Conservation (phyloP, 495 filamentous ascomycete genomes). For the Penicillium ochrochloron region DNA sequence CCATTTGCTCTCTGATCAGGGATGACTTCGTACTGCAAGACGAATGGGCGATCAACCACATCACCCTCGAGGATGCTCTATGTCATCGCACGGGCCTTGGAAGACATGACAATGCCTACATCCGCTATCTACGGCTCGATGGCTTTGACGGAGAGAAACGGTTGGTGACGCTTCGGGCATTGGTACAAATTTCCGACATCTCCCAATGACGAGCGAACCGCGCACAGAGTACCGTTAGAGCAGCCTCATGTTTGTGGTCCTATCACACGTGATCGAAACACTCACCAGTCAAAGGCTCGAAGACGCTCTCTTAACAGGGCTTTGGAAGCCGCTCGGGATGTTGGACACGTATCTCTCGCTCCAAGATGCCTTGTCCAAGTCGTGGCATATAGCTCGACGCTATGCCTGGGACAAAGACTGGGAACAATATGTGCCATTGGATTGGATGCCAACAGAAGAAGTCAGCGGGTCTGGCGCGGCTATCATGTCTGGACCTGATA, state of each 20-base stretch:
- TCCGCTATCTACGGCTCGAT: slow-evolving; percentile 10
- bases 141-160: background rate
- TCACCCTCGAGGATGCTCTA: slow-evolving; percentile 56
- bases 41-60: slow-evolving; percentile 43
- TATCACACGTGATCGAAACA: slow-evolving; percentile 43
- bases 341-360: slow-evolving; percentile 50
- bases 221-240: slow-evolving; percentile 53
- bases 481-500: slow-evolving; percentile 55
- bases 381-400: slow-evolving; percentile 26
- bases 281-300: slow-evolving; percentile 44
- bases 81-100: slow-evolving; percentile 57
- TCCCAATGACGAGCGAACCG: slow-evolving; percentile 46
- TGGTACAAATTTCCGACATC: slow-evolving; percentile 46
- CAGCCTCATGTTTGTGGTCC: slow-evolving; percentile 56
- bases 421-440: slow-evolving; percentile 1
- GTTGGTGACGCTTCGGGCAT: slow-evolving; percentile 24
- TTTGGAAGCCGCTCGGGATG: slow-evolving; percentile 57
- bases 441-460: slow-evolving; percentile 17
- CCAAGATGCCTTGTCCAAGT: slow-evolving; percentile 34
- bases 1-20: slow-evolving; percentile 50
- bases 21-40: slow-evolving; percentile 55
- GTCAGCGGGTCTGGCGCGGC: slow-evolving; percentile 51
- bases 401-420: slow-evolving; percentile 31
- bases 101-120: slow-evolving; percentile 39
- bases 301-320: slow-evolving; percentile 38